Evolutionary conservation across 2,329 filamentous ascomycete genomes (phyloP), one percentile per base, ranked within the genome.

Genomic region (Penicillium sp.): DNA sequence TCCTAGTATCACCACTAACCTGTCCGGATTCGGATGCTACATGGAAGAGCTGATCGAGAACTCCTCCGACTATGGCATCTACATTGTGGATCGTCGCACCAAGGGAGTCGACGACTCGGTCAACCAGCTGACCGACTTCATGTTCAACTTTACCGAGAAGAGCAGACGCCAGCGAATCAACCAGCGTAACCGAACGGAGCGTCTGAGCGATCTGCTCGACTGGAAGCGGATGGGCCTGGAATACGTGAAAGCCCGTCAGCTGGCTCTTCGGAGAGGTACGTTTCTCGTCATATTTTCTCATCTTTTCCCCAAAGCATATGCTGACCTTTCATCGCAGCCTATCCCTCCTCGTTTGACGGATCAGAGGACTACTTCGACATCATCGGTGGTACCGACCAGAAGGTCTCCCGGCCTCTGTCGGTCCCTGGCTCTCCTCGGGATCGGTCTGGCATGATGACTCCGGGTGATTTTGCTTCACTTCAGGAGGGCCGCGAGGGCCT

Each of bases 161-260:
- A 95, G 87, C 70, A 86, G 89, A 47, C 84, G 93, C 51, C 93
- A 98, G 71, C 87, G 93, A 41, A 98, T 98, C 78, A 98, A 98
- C 77, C 93, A 97, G 75, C 83, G 93, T 40, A 98, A 98, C 72
- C 83, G 93, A 44, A 98, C 93, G 0, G 93, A 98, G 76, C 83
- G 93, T 39, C 75, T 98, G 44, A 95, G 89, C 63, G 93, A 98
- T 67, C 77, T 98, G 50, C 78, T 98, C 32, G 93, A 98, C 73
- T 98, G 93, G 93, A 97, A 97, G 79, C 81, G 93, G 40, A 98
- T 98, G 93, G 93, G 93, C 18, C 85, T 97, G 84, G 93, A 98
- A 72, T 98, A 98, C 65, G 89, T 96, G 73, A 98, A 97, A 77
- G 93, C 93, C 27, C 82, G 93, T 40, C 93, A 97, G 69, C 73